These are phyloP conservation scores for Annulohypoxylon truncatum DNA, from an alignment of 2,329 filamentous ascomycete species.

Conservation along the genomic window DNA sequence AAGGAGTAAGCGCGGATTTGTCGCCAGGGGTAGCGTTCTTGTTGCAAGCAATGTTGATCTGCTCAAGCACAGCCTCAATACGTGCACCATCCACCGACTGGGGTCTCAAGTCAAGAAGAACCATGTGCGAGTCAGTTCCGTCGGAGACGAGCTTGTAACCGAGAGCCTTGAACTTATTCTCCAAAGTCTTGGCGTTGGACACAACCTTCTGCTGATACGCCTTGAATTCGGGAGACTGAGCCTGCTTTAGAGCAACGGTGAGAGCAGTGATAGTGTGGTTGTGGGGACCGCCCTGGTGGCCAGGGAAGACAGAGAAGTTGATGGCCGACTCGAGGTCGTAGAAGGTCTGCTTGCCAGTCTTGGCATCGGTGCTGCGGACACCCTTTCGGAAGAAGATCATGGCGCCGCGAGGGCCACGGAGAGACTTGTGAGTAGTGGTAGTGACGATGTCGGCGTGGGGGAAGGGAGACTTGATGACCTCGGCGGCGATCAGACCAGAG, in stretches of 20 bases:
- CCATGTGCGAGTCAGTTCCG: slow-evolving; percentile 98
- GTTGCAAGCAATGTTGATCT: slow-evolving; percentile 99
- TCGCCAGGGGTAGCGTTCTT: slow-evolving; percentile 99
- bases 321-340: slow-evolving; percentile 97
- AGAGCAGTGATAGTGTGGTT: slow-evolving; percentile 99
- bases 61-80: slow-evolving; percentile 94
- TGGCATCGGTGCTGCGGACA: slow-evolving; percentile 87
- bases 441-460: slow-evolving; percentile 94
- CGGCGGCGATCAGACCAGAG: slow-evolving; percentile 91
- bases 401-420: slow-evolving; percentile 94
- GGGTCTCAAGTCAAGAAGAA: slow-evolving; percentile 92
- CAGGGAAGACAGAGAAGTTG: slow-evolving; percentile 99
- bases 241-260: slow-evolving; percentile 94
- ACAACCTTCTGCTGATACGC: slow-evolving; percentile 93
- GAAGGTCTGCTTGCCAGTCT: slow-evolving; percentile 87
- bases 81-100: slow-evolving; percentile 90
- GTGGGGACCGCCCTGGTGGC: slow-evolving; percentile 97
- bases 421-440: slow-evolving; percentile 98
- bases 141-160: slow-evolving; percentile 95
- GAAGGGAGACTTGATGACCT: slow-evolving; percentile 94
- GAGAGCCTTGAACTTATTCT: slow-evolving; percentile 83
- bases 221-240: slow-evolving; percentile 89
- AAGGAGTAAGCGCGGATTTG: slow-evolving; percentile 94
- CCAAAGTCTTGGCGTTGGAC: slow-evolving; percentile 91
- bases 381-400: slow-evolving; percentile 99